Evolutionary conservation across 2,329 filamentous ascomycete genomes (phyloP).

Genomic region (Pseudonectria buxi): DNA sequence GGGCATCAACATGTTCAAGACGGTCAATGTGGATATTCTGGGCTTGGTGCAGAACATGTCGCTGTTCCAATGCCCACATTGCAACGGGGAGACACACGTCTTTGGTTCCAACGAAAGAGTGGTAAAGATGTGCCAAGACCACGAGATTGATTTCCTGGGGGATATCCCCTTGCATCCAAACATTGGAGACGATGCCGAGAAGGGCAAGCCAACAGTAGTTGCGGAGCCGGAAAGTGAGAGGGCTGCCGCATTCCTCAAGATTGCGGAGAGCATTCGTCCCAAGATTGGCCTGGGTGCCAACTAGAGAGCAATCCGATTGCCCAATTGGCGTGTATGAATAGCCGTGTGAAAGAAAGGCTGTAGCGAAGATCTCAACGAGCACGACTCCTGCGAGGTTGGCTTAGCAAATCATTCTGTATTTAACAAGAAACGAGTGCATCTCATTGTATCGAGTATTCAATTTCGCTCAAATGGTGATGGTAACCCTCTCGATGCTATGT

Average conservation of each 20-base stretch:
- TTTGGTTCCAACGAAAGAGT: constrained; percentile 66
- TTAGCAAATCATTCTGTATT: constrained; percentile 13
- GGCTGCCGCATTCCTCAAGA: constrained; percentile 62
- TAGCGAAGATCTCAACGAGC: background rate
- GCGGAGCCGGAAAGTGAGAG: constrained; percentile 72
- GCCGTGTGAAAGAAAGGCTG: background rate
- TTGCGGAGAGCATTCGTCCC: constrained; percentile 52
- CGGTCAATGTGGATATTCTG: constrained; percentile 71
- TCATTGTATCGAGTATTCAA: constrained; percentile 13
- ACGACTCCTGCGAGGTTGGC: constrained; percentile 10
- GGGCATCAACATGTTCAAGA: constrained; percentile 88
- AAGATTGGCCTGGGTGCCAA: constrained; percentile 33
- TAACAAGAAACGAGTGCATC: constrained; percentile 1
- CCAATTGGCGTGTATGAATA: constrained; percentile 4
- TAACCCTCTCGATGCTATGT: constrained; percentile 14
- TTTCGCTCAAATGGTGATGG: constrained; percentile 11
- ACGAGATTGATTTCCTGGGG: constrained; percentile 73
- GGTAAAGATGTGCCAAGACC: constrained; percentile 59
- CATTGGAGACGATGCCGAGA: constrained; percentile 82
- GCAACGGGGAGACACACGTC: constrained; percentile 65
- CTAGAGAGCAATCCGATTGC: constrained; percentile 2
- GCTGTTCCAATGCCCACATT: constrained; percentile 73
- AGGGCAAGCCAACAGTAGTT: constrained; percentile 84
- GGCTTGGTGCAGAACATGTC: constrained; percentile 93
- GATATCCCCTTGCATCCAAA: constrained; percentile 81